Percentiles rank a stretch among this genome's conserved stretches.
Evolutionary conservation across 306 rosid genomes (phyloP).

Genomic region (Inga leiocalycina): DNA sequence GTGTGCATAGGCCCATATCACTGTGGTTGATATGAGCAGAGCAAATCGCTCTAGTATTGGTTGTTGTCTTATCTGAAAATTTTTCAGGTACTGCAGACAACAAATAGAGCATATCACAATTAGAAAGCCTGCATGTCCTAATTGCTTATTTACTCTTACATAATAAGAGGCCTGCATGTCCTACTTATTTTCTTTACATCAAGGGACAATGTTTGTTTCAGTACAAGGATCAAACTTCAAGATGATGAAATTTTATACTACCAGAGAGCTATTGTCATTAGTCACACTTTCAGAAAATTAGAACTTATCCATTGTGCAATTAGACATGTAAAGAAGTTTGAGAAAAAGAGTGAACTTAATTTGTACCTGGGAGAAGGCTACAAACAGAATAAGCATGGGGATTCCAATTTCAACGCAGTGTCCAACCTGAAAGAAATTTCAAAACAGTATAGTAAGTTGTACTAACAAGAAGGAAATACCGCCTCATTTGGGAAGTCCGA

Average conservation of each 20-base stretch:
- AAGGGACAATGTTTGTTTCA: conserved; percentile 2
- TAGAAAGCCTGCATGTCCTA: conserved; percentile 12
- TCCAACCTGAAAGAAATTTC: conserved; percentile 68
- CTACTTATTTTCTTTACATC: not conserved
- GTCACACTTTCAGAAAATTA: not conserved
- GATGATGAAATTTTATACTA: not conserved
- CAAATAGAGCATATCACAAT: conserved; percentile 23
- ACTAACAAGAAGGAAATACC: not conserved
- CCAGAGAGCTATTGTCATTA: not conserved
- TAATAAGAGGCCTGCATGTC: not conserved
- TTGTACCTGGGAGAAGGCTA: conserved; percentile 83
- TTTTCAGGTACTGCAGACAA: conserved; percentile 76
- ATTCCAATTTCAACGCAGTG: conserved; percentile 95
- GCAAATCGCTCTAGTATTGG: conserved; percentile 90
- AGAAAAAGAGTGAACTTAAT: conserved; percentile 19
- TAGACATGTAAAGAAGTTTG: not conserved
- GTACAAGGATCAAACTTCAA: not conserved
- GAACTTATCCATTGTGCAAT: not conserved
- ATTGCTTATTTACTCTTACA: too few relatives aligned
- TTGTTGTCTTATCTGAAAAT: conserved; percentile 68
- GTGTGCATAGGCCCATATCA: conserved; percentile 99
- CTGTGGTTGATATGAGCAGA: conserved; percentile 79
- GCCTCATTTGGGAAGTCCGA: not conserved
- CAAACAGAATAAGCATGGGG: conserved; percentile 86
- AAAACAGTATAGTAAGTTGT: conserved; percentile 20